phyloP scores from a whole-genome alignment of 2,329 filamentous ascomycete genomes.

The Metarhizium rileyi region DNA sequence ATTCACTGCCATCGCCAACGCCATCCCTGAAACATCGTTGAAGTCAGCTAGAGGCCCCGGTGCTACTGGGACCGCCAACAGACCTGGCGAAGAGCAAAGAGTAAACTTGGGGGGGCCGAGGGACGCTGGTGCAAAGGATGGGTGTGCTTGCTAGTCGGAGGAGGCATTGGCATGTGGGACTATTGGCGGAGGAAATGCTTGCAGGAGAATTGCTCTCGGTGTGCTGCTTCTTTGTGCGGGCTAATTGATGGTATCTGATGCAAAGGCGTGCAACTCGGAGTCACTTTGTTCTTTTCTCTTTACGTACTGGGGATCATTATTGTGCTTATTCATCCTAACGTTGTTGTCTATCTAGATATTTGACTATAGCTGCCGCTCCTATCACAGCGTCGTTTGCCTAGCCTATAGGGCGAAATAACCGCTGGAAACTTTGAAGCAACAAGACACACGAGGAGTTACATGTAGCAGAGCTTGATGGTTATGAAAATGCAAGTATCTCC shows the following conservation, averaged over 20 bases:
- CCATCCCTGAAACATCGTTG: conserved; percentile 91
- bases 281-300: conserved; percentile 2
- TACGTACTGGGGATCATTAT: background rate
- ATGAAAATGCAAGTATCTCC: background rate
- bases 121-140: conserved; percentile 73
- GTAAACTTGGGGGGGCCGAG: conserved; percentile 73
- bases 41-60: conserved; percentile 74
- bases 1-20: conserved; percentile 96
- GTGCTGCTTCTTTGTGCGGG: conserved; percentile 5
- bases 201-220: background rate
- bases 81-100: conserved; percentile 57
- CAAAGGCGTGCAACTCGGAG: conserved; percentile 12
- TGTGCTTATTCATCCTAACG: conserved; percentile 1
- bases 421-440: background rate
- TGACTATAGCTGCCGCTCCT: background rate
- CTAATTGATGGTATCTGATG: conserved; percentile 9
- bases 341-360: conserved; percentile 3
- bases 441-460: background rate
- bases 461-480: background rate
- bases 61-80: conserved; percentile 50
- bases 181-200: conserved; percentile 1
- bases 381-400: background rate
- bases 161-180: background rate
- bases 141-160: conserved; percentile 66
- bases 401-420: background rate